These are phyloP conservation scores for Arthrobotrys entomopaga DNA, from an alignment of 2,329 filamentous ascomycete species.

Conservation along the genomic window DNA sequence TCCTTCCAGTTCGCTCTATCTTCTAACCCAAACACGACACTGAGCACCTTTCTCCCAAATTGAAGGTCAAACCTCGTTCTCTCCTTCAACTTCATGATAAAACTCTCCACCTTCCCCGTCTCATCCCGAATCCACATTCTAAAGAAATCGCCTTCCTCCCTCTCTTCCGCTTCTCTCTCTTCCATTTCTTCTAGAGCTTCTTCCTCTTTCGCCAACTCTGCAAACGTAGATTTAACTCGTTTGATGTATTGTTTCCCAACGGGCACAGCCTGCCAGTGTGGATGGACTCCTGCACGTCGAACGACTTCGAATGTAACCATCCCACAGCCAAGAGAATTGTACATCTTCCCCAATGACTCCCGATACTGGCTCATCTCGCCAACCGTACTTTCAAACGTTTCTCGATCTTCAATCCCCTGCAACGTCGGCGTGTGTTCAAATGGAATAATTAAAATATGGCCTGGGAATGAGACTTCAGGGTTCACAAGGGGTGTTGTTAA, in stretches of 20 bases:
- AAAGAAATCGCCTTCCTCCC: conserved; percentile 74
- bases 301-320: conserved; percentile 93
- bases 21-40: conserved; percentile 85
- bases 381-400: conserved; percentile 67
- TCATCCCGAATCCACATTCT: conserved; percentile 75
- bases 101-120: conserved; percentile 65
- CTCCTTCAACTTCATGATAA: conserved; percentile 78
- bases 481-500: conserved; percentile 78
- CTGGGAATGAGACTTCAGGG: conserved; percentile 73
- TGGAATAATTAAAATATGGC: conserved; percentile 91
- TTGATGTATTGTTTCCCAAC: conserved; percentile 68
- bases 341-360: conserved; percentile 79
- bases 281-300: conserved; percentile 80
- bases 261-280: conserved; percentile 87
- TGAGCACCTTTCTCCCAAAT: conserved; percentile 86
- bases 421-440: conserved; percentile 83
- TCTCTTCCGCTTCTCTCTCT: conserved; percentile 55
- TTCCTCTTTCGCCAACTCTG: conserved; percentile 83
- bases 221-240: conserved; percentile 87
- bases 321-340: conserved; percentile 71
- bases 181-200: conserved; percentile 54
- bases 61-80: conserved; percentile 86
- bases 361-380: conserved; percentile 86
- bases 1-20: conserved; percentile 84
- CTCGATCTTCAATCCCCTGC: conserved; percentile 70